A percentile compares a stretch with the other conserved stretches of the same genome.
Evolutionary conservation across 2,329 filamentous ascomycete species (phyloP).

Genomic region (Fusarium globosum): DNA sequence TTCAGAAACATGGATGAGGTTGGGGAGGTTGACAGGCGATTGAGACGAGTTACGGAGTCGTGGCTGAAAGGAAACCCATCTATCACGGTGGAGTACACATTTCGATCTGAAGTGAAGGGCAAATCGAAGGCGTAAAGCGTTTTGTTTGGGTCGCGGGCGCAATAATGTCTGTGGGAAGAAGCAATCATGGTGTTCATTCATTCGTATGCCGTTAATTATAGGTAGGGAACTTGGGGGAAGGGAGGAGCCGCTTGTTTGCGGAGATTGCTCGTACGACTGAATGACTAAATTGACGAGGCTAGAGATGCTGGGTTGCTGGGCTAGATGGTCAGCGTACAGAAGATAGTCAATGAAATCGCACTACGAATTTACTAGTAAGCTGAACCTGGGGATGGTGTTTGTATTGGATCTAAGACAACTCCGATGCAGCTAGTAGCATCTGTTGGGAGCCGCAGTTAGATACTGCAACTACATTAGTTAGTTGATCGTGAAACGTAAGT

Average conservation of each 20-base stretch:
- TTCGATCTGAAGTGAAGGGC: constrained; percentile 43
- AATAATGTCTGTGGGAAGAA: constrained; percentile 7
- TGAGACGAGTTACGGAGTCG: constrained; percentile 34
- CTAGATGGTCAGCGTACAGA: not conserved
- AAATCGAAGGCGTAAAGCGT: constrained; percentile 34
- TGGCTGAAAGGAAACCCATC: constrained; percentile 35
- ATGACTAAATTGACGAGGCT: constrained; percentile 12
- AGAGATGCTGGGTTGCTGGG: not conserved
- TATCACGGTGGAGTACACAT: constrained; percentile 42
- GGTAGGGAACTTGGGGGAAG: not conserved
- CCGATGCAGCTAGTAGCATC: constrained; percentile 32
- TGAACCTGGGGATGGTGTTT: constrained; percentile 19
- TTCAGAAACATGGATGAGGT: constrained; percentile 43
- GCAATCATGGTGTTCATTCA: not conserved
- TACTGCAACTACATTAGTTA: not conserved
- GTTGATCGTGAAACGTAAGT: constrained; percentile 17
- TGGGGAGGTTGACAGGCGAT: constrained; percentile 31
- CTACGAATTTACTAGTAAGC: not conserved
- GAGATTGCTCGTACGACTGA: constrained; percentile 31
- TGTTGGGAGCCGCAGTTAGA: constrained; percentile 19
- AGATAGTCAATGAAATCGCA: constrained; percentile 12
- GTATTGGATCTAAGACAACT: constrained; percentile 27
- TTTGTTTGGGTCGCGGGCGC: constrained; percentile 16
- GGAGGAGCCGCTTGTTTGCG: not conserved
- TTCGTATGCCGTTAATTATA: not conserved